phyloP scores from a whole-genome alignment of 345 rosid genomes.

The Schrenkiella parvula region DNA sequence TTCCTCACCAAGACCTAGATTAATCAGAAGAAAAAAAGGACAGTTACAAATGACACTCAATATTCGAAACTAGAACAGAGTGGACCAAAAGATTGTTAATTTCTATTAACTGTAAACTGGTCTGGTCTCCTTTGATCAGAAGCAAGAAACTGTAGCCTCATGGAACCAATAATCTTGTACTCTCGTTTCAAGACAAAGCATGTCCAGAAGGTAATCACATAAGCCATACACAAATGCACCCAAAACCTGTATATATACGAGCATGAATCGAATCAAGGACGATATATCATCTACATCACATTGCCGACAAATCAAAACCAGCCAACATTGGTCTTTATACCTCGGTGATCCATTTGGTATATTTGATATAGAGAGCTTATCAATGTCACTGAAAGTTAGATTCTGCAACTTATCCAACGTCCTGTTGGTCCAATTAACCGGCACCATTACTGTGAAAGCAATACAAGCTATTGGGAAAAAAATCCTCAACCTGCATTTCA shows the following conservation, averaged over 20 bases:
- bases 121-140: conserved; percentile 66
- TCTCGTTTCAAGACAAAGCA: conserved; percentile 74
- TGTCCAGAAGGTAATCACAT: conserved; percentile 82
- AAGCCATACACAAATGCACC: conserved; percentile 84
- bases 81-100: neutral
- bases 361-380: conserved; percentile 82
- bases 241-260: conserved; percentile 51
- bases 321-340: conserved; percentile 27
- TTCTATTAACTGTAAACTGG: conserved; percentile 60
- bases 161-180: conserved; percentile 59
- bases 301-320: neutral
- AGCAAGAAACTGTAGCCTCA: conserved; percentile 85
- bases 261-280: neutral
- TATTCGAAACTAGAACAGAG: neutral
- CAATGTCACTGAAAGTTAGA: conserved; percentile 62
- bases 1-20: conserved; percentile 72
- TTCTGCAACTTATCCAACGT: conserved; percentile 41
- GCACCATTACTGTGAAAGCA: conserved; percentile 69
- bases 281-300: neutral
- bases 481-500: conserved; percentile 65
- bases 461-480: conserved; percentile 68
- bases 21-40: neutral
- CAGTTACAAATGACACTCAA: neutral
- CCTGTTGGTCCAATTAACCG: conserved; percentile 76
- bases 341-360: conserved; percentile 66